Base-by-base conservation (phyloP, 148 eudicot genomes). In the Amaranthus hypochondriacus region DNA sequence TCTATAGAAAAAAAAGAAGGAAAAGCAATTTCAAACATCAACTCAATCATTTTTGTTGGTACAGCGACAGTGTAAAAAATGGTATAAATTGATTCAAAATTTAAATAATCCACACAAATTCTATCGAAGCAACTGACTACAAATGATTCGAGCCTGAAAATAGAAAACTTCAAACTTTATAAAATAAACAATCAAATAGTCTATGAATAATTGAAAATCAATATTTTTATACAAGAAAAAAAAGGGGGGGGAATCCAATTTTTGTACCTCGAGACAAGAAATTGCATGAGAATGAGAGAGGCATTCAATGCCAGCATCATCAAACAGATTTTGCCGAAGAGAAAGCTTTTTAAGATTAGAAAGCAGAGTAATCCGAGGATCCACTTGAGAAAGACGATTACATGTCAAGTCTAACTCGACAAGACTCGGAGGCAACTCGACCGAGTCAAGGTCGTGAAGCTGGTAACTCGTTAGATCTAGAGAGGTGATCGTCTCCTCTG, bases 381-480 rank as follows among this genome's bases (percentile, higher is more conserved):
- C 99, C 58, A 95, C 57, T 69, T 83, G 75, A 15, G 91, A 82
- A 56, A 95, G 80, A 1, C 99, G 96, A 73, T 95, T 95, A 10
- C 89, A 86, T 21, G 99, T 95, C 4, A 95, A 70, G 89, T 95
- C 99, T 15, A 95, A 79, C 86, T 95, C 99, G 83, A 79, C 81
- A 9, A 95, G 82, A 84, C 79, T 86, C 80, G 83, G 80, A 0
- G 93, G 94, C 3, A 95, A 68, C 71, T 89, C 89, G 56, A 89
- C 74, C 47, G 90, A 85, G 73, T 85, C 88, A 54, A 90, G 90
- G 78, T 86, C 90, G 76, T 83, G 92, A 46, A 90, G 92, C 75
- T 90, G 96, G 69, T 65, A 88, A 68, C 96, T 85, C 11, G 87
- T 88, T 13, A 86, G 90, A 76, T 90, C 96, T 43, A 94, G 85